Evolutionary conservation across 2,329 filamentous ascomycete species (phyloP), one percentile per base, ranked within the genome.

Genomic region (Fusarium hostae): DNA sequence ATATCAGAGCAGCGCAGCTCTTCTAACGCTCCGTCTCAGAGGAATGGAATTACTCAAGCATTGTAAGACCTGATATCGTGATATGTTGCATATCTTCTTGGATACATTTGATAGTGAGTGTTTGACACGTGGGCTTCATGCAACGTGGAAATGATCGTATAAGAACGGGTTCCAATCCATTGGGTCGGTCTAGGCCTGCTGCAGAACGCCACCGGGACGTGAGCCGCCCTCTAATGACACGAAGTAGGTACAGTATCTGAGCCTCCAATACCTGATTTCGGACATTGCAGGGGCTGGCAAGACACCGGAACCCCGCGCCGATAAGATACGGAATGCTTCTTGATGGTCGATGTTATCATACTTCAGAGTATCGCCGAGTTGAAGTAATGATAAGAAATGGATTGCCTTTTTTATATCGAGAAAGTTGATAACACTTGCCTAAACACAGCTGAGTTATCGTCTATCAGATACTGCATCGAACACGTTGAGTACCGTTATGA

Each of bases 101-200:
- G 5, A 16, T 1, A 15, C 10, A 35, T 2, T 0, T 13, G 9
- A 18, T 28, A 5, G 5, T 24, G 2, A 34, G 9, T 30, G 15
- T 20, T 30, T 45, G 20, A 24, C 35, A 62, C 12, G 32, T 34
- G 22, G 26, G 35, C 24, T 30, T 39, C 15, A 50, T 20, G n/a
- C 24, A 51, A 39, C 28, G 7, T n/a, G 20, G 45, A 59, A 45
- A 45, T 48, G 22, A 28, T 28, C 34, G 32, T 55, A 63, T 45
- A n/a, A 45, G 39, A 32, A 44, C 9, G 24, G 3, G 18, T 59
- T 20, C 59, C 61, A 54, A n/a, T 22, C 34, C 32, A 9, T 6
- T 16, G 24, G 60, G 37, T 40, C 22, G 18, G 39, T 12, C 39
- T 37, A 44, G 32, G 16, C n/a, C n/a, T 54, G 12, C 57, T 24